Conservation (phyloP, 177 flowering plant species). For the Telopea speciosissima region DNA sequence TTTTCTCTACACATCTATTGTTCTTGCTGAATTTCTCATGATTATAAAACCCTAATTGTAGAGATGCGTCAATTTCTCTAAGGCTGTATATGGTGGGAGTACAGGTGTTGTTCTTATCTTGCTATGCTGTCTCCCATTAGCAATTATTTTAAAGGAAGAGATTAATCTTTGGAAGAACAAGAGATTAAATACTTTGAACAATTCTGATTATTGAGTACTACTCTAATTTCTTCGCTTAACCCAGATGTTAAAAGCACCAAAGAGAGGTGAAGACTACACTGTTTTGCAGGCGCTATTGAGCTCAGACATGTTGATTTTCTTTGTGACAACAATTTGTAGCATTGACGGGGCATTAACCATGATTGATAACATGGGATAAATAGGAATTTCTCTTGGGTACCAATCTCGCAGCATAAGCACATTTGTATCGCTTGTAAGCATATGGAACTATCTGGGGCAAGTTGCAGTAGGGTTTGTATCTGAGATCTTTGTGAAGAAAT, state of each 20-base stretch:
- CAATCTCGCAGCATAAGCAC: slow-evolving; percentile 16
- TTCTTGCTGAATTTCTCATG: too few species aligned
- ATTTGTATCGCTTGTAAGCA: slow-evolving; percentile 42
- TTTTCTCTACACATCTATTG: background rate
- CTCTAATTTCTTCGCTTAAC: background rate
- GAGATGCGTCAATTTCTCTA: slow-evolving; percentile 13
- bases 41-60: too few species aligned
- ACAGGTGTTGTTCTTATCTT: slow-evolving; percentile 24
- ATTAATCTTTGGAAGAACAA: slow-evolving; percentile 15
- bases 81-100: slow-evolving; percentile 23
- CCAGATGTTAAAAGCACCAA: slow-evolving; percentile 17
- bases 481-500: slow-evolving; percentile 31
- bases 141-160: slow-evolving; percentile 32
- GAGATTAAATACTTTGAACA: background rate
- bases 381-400: slow-evolving; percentile 51
- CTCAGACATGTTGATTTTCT: slow-evolving; percentile 47
- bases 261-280: slow-evolving; percentile 56
- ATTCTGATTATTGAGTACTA: background rate
- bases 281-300: slow-evolving; percentile 57
- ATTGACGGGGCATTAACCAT: slow-evolving; percentile 32
- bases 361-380: slow-evolving; percentile 56
- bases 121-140: slow-evolving; percentile 37
- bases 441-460: slow-evolving; percentile 60
- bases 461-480: slow-evolving; percentile 56
- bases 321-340: slow-evolving; percentile 26